Evolutionary conservation across 345 rosid species (phyloP), one percentile per base, ranked within the genome.

Genomic region (Eucalyptus grandis): DNA sequence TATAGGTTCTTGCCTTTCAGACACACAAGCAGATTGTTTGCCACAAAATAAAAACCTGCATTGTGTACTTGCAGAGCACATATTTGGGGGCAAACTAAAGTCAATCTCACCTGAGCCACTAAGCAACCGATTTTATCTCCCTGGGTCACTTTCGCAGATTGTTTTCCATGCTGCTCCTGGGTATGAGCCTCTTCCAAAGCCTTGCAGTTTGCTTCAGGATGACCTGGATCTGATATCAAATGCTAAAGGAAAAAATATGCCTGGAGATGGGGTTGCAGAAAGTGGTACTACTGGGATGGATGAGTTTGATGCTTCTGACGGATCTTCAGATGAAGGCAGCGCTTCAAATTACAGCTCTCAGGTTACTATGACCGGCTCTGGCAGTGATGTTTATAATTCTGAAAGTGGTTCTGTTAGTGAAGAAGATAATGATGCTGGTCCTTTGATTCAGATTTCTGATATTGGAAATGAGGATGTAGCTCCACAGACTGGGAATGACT

Each of bases 161-260:
- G 99, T 98, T 91, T 96, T 96, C 91, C 99, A 98, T 94, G 98
- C 99, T 31, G 99, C 99, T 88, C 99, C 99, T n/a, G 99, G 98
- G 51, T 98, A 98, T 91, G 99, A 97, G 93, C 96, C 99, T 92
- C 98, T 98, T 91, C 99, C 99, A 86, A 97, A 96, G 93, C 98
- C 99, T 77, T 94, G 98, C 90, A 95, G 94, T 92, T 90, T 94
- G 85, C 93, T 91, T 46, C 87, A 89, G 90, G 94, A 95, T 89
- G 95, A 93, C 89, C 91, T 89, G 30, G 91, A 90, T 81, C 93
- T 91, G 90, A 88, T 92, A 85, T 91, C 91, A 86, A 89, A 90
- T 72, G 88, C 83, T 14, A 19, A 85, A 90, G 94, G 91, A 89
- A 83, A 87, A 43, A 90, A 88, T 91, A 40, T 88, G 90, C 46